Conservation (phyloP, 2,329 filamentous ascomycete genomes). For the Ophiocordyceps polyrhachis-furcata region DNA sequence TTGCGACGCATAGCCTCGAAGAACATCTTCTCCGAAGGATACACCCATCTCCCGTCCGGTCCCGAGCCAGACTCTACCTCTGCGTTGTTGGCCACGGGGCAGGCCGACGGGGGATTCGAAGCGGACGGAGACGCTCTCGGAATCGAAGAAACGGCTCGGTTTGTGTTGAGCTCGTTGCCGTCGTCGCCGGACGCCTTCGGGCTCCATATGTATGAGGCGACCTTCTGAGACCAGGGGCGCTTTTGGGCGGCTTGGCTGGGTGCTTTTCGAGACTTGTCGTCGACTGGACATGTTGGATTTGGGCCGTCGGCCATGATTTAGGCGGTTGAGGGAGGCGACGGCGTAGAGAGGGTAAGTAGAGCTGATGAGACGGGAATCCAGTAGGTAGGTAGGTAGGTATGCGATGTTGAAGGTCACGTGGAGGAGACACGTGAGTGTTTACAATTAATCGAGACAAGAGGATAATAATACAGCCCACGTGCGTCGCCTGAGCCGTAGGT, state of each 20-base stretch:
- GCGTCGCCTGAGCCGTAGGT: background rate
- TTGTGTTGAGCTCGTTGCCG: slow-evolving; percentile 32
- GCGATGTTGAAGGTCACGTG: background rate
- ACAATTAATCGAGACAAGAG: background rate
- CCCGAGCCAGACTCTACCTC: slow-evolving; percentile 63
- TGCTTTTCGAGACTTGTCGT: slow-evolving; percentile 70
- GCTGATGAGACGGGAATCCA: background rate
- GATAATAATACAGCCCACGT: background rate
- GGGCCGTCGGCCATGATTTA: slow-evolving; percentile 15
- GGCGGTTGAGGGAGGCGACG: background rate
- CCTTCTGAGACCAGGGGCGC: slow-evolving; percentile 23
- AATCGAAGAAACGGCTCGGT: slow-evolving; percentile 64
- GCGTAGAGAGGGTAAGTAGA: background rate
- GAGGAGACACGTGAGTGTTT: no score
- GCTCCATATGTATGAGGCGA: slow-evolving; percentile 18
- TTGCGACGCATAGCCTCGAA: slow-evolving; percentile 95
- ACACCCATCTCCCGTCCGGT: slow-evolving; percentile 79
- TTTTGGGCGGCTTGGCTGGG: slow-evolving; percentile 55
- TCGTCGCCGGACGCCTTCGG: slow-evolving; percentile 4
- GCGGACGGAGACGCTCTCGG: slow-evolving; percentile 28
- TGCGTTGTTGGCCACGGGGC: slow-evolving; percentile 52
- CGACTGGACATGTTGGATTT: slow-evolving; percentile 55
- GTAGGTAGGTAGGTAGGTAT: no score
- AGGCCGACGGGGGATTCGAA: slow-evolving; percentile 11
- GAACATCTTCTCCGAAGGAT: slow-evolving; percentile 93